A percentile compares a stretch with the other conserved stretches of the same genome.
phyloP scores from a whole-genome alignment of 2,329 filamentous ascomycete species.

The Xylariales sp. region DNA sequence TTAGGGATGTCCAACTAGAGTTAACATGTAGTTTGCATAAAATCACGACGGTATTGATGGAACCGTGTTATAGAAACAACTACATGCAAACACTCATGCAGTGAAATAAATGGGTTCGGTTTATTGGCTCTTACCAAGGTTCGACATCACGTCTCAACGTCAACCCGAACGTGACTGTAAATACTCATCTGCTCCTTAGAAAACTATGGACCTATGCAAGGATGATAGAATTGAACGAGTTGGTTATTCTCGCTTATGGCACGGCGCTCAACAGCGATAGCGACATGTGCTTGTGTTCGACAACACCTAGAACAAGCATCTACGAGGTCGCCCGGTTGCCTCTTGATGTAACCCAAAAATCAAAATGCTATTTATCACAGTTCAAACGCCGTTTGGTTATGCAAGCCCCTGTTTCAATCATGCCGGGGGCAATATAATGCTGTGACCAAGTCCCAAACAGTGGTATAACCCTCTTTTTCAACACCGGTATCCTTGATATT shows the following conservation, averaged over 20 bases:
- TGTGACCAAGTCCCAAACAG: constrained; percentile 48
- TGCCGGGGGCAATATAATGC: constrained; percentile 40
- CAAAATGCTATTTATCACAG: constrained; percentile 39
- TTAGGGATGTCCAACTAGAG: too few species aligned
- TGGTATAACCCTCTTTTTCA: constrained; percentile 50
- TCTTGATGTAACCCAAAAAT: constrained; percentile 34
- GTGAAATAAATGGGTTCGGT: background rate
- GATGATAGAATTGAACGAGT: constrained; percentile 28
- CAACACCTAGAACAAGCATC: constrained; percentile 34
- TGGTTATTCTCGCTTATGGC: constrained; percentile 32
- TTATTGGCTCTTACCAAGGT: background rate
- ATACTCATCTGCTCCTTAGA: background rate
- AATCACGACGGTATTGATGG: background rate
- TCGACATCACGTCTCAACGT: background rate
- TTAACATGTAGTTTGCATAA: background rate
- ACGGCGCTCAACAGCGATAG: constrained; percentile 13
- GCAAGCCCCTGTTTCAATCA: constrained; percentile 39
- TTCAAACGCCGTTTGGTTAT: constrained; percentile 41
- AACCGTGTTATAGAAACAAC: background rate
- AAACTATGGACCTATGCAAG: background rate
- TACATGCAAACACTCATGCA: background rate
- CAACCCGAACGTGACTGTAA: constrained; percentile 15
- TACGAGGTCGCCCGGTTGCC: constrained; percentile 31
- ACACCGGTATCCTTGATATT: constrained; percentile 47
- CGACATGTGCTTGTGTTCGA: constrained; percentile 25